Base-by-base conservation (phyloP, 257 asterid genomes). In the Lavandula angustifolia region DNA sequence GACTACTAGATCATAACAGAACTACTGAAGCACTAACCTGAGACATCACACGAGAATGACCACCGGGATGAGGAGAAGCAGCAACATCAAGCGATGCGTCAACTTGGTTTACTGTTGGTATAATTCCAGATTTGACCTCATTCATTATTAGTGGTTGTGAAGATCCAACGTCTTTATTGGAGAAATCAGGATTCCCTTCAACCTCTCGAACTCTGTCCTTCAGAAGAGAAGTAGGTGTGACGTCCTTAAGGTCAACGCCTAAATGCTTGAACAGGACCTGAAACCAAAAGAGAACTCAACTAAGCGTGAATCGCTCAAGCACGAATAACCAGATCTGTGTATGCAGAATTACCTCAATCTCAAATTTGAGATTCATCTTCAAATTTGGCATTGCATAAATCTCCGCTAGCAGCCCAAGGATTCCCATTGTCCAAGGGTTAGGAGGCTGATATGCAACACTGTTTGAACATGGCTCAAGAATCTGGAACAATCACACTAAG, bases 341-440 rank as follows among this genome's bases (percentile, higher is more conserved):
- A 22, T 13, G 29, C 22, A 68, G 57, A 29, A 17, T 69, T 78
- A 94, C 99, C 99, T 94, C 99, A 43, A 94, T 94, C 75, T 90
- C 98, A 75, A 94, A 94, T 78, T 88, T 94, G 59, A 94, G 94
- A 80, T 94, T 94, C 97, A 94, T 90, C 76, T 94, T 94, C 73
- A 94, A 79, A 78, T 88, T 90, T 54, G 98, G 98, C 98, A 90
- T 87, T 33, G 92, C 95, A 71, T 90, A 90, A 50, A 94, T 94
- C 83, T 94, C 99, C 66, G 89, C 84, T 58, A 94, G 92, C 74
- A 94, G 79, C 68, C 85, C 96, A 75, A 94, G 96, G 68, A 94
- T 83, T 67, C 88, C 99, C 96, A 94, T 94, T 62, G 99, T 94
- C 99, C 99, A 90, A 3, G 99, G 99, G 68, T 94, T 90, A 44